Evolutionary conservation across 2,329 filamentous ascomycete genomes (phyloP).

Genomic region (Monosporascus sp.): DNA sequence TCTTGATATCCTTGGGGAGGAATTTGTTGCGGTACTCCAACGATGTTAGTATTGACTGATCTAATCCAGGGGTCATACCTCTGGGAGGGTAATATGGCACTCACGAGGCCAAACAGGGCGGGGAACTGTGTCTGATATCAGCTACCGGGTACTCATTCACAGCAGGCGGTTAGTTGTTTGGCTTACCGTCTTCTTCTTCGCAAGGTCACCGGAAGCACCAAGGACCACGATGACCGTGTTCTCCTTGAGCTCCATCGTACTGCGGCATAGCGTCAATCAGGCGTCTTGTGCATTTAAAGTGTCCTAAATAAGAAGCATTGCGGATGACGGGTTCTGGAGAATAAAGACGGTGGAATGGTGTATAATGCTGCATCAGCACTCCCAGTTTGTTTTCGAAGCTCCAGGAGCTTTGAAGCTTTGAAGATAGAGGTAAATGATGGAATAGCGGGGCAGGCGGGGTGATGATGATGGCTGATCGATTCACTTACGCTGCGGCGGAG

Average conservation of each 20-base stretch:
- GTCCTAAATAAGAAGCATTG: background rate
- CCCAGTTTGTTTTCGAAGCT: conserved; percentile 2
- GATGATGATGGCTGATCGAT: conserved; percentile 4
- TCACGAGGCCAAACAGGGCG: conserved; percentile 92
- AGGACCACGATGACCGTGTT: conserved; percentile 97
- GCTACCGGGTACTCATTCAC: conserved; percentile 12
- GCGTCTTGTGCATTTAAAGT: background rate
- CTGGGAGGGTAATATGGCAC: conserved; percentile 35
- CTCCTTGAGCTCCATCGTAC: conserved; percentile 92
- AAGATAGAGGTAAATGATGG: conserved; percentile 14
- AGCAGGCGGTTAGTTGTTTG: conserved; percentile 2
- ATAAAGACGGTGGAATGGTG: conserved; percentile 10
- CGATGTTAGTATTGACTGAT: conserved; percentile 13
- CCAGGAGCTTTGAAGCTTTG: conserved; percentile 5
- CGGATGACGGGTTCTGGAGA: background rate
- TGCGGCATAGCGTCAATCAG: conserved; percentile 35
- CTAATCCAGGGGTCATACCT: no score
- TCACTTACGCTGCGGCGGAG: conserved; percentile 25
- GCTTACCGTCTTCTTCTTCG: conserved; percentile 98
- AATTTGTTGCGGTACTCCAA: conserved; percentile 94
- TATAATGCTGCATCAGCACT: conserved; percentile 7
- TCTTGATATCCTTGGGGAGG: conserved; percentile 91
- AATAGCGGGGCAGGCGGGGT: conserved; percentile 28
- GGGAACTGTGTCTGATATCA: conserved; percentile 63
- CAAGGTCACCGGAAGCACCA: conserved; percentile 92